Evolutionary conservation across 306 rosid genomes (phyloP).

Genomic region (Cucurbita argyrosperma): DNA sequence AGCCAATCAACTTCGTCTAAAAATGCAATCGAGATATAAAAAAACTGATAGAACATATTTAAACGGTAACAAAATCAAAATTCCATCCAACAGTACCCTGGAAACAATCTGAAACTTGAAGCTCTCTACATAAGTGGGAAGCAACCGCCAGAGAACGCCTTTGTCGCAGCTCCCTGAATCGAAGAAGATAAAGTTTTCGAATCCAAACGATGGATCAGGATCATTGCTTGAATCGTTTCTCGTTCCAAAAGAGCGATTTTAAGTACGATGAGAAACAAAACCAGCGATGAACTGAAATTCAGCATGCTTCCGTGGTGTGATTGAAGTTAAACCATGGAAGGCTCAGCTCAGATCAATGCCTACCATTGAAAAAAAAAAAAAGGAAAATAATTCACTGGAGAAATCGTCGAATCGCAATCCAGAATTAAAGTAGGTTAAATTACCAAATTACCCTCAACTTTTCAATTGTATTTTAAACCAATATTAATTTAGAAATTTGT

Average conservation of each 20-base stretch:
- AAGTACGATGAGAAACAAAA: slow-evolving; percentile 20
- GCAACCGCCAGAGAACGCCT: slow-evolving; percentile 45
- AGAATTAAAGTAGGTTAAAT: too few relatives aligned
- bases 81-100: slow-evolving; percentile 23
- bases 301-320: slow-evolving; percentile 16
- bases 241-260: slow-evolving; percentile 19
- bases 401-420: too few relatives aligned
- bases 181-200: slow-evolving; percentile 47
- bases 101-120: slow-evolving; percentile 38
- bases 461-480: too few relatives aligned
- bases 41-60: not conserved
- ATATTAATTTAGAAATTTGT: too few relatives aligned
- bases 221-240: slow-evolving; percentile 42
- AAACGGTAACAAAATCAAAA: not conserved
- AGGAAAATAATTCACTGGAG: not conserved
- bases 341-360: not conserved
- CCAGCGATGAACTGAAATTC: slow-evolving; percentile 20
- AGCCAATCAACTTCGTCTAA: not conserved
- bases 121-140: slow-evolving; percentile 37
- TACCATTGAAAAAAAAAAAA: not conserved
- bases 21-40: not conserved
- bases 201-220: slow-evolving; percentile 54
- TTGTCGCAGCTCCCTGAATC: slow-evolving; percentile 66
- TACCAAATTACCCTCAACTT: too few relatives aligned
- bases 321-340: not conserved